phyloP scores from a whole-genome alignment of 495 filamentous ascomycete genomes.

The Pyronema omphalodes region DNA sequence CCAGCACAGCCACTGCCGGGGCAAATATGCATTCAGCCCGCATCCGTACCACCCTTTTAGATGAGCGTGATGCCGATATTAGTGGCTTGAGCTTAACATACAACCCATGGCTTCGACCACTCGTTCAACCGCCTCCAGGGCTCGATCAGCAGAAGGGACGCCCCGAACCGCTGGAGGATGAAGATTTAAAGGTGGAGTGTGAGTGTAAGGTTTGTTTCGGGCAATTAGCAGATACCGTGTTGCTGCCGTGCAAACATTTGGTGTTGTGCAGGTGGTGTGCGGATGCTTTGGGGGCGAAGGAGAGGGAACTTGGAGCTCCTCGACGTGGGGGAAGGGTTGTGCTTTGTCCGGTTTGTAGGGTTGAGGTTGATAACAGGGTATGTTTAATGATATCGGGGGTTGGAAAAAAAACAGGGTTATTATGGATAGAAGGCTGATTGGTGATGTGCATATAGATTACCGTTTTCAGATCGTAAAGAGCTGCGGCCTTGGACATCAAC shows the following conservation, averaged over 20 bases:
- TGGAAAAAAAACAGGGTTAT: too few relatives aligned
- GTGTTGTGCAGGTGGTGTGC: conserved; percentile 32
- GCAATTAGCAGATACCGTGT: conserved; percentile 35
- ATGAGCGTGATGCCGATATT: too few relatives aligned
- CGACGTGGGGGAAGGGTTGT: conserved; percentile 8
- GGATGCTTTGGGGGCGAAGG: conserved; percentile 13
- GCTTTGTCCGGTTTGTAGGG: conserved; percentile 16
- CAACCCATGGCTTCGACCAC: background rate
- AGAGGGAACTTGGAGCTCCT: background rate
- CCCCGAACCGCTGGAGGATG: conserved; percentile 31
- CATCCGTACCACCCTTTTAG: too few relatives aligned
- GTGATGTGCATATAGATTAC: too few relatives aligned
- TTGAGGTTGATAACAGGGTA: conserved; percentile 10
- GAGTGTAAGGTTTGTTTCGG: conserved; percentile 38
- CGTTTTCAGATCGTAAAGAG: too few relatives aligned
- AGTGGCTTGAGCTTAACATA: background rate
- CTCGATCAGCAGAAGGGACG: conserved; percentile 27
- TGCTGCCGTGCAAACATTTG: conserved; percentile 39
- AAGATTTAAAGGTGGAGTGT: conserved; percentile 32
- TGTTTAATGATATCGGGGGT: background rate
- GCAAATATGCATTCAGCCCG: too few relatives aligned
- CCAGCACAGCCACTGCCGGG: too few relatives aligned
- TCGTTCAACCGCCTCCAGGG: background rate
- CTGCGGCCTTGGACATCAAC: too few relatives aligned
- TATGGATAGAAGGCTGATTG: too few relatives aligned